Percentiles rank a stretch among this genome's conserved stretches.
Evolutionary conservation across 306 rosid species (phyloP).

Genomic region (Vigna hirtella): DNA sequence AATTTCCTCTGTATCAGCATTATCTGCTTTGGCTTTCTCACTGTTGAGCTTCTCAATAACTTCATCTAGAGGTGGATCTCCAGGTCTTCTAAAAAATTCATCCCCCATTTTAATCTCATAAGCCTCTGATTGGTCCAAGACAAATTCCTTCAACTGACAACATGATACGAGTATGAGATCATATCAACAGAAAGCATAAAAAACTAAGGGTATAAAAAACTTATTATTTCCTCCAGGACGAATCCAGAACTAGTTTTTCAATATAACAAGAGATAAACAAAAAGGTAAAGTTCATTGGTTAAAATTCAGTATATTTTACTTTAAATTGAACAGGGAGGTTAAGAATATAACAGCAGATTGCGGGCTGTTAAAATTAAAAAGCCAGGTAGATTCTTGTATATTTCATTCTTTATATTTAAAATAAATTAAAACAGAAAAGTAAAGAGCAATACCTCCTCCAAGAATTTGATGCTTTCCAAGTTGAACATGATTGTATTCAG

Average conservation of each 20-base stretch:
- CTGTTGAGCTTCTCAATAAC: constrained; percentile 59
- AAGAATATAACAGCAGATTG: constrained; percentile 30
- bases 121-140: constrained; percentile 77
- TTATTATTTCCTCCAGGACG: constrained; percentile 7
- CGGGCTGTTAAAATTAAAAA: constrained; percentile 4
- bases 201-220: constrained; percentile 6
- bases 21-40: constrained; percentile 53
- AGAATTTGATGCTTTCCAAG: constrained; percentile 73
- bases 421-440: not conserved
- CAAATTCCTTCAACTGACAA: constrained; percentile 83
- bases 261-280: not conserved
- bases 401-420: constrained; percentile 5
- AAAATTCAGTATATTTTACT: not conserved
- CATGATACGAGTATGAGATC: constrained; percentile 16
- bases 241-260: constrained; percentile 15
- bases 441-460: constrained; percentile 64
- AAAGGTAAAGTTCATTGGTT: not conserved
- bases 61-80: constrained; percentile 84
- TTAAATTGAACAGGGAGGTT: not conserved
- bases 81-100: constrained; percentile 75
- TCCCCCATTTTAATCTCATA: constrained; percentile 91
- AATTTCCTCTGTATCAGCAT: constrained; percentile 42
- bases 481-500: constrained; percentile 88
- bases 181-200: constrained; percentile 6
- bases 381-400: not conserved